phyloP scores from a whole-genome alignment of 2,329 filamentous ascomycete genomes.

The Aaosphaeria arxii region DNA sequence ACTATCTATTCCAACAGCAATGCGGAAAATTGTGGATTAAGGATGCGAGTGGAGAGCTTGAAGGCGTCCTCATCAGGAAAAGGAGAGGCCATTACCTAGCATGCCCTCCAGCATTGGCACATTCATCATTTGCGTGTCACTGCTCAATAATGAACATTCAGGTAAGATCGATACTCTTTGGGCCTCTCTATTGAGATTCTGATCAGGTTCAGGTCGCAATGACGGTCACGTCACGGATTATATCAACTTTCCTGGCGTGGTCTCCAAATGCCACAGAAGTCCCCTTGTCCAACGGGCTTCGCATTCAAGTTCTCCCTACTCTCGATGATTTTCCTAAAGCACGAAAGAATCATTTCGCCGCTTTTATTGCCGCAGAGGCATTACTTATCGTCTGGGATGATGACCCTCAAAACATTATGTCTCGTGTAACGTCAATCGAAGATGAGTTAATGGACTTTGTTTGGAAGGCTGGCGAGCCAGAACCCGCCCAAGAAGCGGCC shows the following conservation, averaged over 20 bases:
- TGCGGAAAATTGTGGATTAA: conserved; percentile 72
- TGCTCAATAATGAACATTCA: conserved; percentile 70
- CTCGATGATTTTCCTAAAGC: conserved; percentile 68
- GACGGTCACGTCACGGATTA: conserved; percentile 76
- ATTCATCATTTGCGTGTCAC: conserved; percentile 62
- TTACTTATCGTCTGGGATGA: conserved; percentile 78
- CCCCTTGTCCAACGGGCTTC: conserved; percentile 72
- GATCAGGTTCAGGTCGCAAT: conserved; percentile 62
- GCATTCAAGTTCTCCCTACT: conserved; percentile 71
- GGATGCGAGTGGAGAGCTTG: conserved; percentile 64
- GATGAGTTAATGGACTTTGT: conserved; percentile 74
- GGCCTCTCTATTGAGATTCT: background rate
- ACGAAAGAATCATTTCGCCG: conserved; percentile 74
- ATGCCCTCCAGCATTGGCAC: conserved; percentile 63
- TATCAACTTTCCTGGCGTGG: conserved; percentile 74
- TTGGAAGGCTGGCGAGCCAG: conserved; percentile 60
- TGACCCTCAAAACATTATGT: conserved; percentile 66
- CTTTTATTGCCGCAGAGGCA: conserved; percentile 69
- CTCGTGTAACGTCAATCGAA: conserved; percentile 68
- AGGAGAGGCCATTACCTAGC: conserved; percentile 69
- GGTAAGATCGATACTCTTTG: conserved; percentile 42
- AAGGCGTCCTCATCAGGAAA: conserved; percentile 71
- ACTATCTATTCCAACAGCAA: conserved; percentile 78
- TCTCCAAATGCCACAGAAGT: conserved; percentile 71
- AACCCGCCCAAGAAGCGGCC: conserved; percentile 41